Evolutionary conservation across 2,329 filamentous ascomycete species (phyloP), one percentile per base, ranked within the genome.

Genomic region (Coniosporium tulheliwenetii): DNA sequence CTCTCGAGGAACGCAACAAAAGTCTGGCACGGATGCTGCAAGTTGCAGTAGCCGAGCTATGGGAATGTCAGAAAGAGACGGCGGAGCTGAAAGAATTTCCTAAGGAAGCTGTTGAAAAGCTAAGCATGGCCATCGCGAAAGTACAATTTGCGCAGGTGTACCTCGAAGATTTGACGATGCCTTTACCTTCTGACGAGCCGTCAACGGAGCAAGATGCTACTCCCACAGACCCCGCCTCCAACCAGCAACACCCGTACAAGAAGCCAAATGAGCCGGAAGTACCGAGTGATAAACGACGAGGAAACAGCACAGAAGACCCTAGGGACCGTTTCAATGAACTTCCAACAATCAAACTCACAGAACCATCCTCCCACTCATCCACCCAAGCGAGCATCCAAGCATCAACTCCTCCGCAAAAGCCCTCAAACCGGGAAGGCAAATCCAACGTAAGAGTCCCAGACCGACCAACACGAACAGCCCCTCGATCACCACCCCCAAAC

Each of bases 21-120:
- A 71, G 76, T 44, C 59, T 89, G 13, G 78, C 80, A 1, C 61
- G 65, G 29, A 75, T 87, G 69, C 69, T 89, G 8, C 75, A 79
- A 40, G 73, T 76, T 45, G 76, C 78, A 1, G 70, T 85, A 15
- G 60, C 67, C 1, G 73, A 73, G 38, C 66, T 89, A 1, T 78
- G 75, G 62, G 63, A 69, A 1, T 62, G 78, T 39, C 76, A 78
- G 32, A 63, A 66, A 32, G 65, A 66, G 41, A 70, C 19, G 62
- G 69, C 36, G 45, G 58, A 43, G 30, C 67, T 41, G 13, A 56
- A 50, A 30, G 53, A 52, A 15, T 41, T 46, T 12, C 52, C 52
- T 16, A 59, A 51, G 32, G 52, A 56, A 5, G 51, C 51, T 5
- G 50, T 65, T 13, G 61, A 66, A 38, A 54, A 56, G 19, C 53